Conservation (phyloP, 2,329 filamentous ascomycete genomes). For the Neonectria coccinea region DNA sequence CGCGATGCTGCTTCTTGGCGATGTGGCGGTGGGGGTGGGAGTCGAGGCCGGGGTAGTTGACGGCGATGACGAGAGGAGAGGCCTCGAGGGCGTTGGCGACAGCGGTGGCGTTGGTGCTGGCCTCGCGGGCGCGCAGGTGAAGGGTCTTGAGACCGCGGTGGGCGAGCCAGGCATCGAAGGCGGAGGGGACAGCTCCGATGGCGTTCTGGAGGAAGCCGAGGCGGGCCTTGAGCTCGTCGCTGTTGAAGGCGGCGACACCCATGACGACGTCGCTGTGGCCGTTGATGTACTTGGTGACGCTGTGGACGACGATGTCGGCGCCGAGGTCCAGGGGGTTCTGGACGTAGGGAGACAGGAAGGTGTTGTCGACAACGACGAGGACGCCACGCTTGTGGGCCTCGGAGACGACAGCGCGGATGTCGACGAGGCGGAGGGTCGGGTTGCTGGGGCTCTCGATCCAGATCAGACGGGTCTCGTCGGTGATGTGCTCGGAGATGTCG, state of each 20-base stretch:
- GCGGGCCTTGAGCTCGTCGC: conserved; percentile 78
- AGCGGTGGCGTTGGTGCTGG: conserved; percentile 81
- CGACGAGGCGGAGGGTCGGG: conserved; percentile 91
- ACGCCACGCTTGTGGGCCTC: conserved; percentile 90
- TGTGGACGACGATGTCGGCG: conserved; percentile 96
- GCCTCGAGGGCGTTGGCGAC: conserved; percentile 82
- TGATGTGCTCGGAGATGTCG: conserved; percentile 87
- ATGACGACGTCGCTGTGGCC: conserved; percentile 97
- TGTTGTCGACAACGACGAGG: conserved; percentile 98
- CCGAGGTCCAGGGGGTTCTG: conserved; percentile 96
- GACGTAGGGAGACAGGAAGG: conserved; percentile 94
- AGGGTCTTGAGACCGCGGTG: conserved; percentile 97
- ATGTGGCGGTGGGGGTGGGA: conserved; percentile 90
- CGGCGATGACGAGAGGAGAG: conserved; percentile 84
- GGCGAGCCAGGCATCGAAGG: conserved; percentile 98
- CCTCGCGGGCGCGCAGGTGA: conserved; percentile 89
- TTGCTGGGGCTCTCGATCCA: conserved; percentile 98
- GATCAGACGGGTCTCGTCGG: conserved; percentile 88
- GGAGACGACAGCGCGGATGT: conserved; percentile 86
- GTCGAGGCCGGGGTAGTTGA: conserved; percentile 94
- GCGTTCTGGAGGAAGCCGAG: conserved; percentile 96
- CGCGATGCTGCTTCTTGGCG: conserved; percentile 89
- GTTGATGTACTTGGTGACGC: conserved; percentile 99
- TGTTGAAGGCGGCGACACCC: conserved; percentile 97
- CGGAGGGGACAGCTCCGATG: conserved; percentile 91